Evolutionary conservation across 257 asterid genomes (phyloP).

Genomic region (Striga asiatica): DNA sequence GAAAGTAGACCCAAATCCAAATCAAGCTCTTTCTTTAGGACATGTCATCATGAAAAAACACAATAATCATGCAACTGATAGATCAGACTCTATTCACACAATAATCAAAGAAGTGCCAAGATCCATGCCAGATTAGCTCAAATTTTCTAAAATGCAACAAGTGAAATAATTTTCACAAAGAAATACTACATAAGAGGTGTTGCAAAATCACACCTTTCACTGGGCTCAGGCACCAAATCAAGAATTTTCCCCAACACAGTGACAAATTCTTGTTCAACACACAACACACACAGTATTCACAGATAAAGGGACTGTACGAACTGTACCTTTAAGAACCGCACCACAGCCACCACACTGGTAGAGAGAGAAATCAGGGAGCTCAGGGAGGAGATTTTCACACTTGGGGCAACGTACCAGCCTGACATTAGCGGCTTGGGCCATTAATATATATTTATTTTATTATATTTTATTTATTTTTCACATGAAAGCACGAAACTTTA

Average conservation of each 20-base stretch:
- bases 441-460: conserved; percentile 6
- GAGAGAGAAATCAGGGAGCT: conserved; percentile 68
- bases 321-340: conserved; percentile 73
- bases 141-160: background rate
- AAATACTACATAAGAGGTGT: background rate
- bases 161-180: background rate
- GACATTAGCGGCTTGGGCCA: conserved; percentile 55
- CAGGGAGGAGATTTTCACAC: conserved; percentile 79
- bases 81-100: background rate
- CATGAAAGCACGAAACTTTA: background rate
- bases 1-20: conserved; percentile 5
- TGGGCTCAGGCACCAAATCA: background rate
- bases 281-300: background rate
- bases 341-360: conserved; percentile 94
- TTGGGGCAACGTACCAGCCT: conserved; percentile 90
- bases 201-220: background rate
- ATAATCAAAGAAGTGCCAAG: no score
- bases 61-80: no score
- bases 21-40: no score
- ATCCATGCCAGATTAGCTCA: conserved; percentile 3
- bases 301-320: background rate
- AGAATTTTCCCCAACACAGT: background rate
- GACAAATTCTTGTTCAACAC: background rate
- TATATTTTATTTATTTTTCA: background rate
- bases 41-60: no score